Evolutionary conservation across 1,284 basidiomycete species (phyloP), one percentile per base, ranked within the genome.

Genomic region (Singerocomus rubriflavus): DNA sequence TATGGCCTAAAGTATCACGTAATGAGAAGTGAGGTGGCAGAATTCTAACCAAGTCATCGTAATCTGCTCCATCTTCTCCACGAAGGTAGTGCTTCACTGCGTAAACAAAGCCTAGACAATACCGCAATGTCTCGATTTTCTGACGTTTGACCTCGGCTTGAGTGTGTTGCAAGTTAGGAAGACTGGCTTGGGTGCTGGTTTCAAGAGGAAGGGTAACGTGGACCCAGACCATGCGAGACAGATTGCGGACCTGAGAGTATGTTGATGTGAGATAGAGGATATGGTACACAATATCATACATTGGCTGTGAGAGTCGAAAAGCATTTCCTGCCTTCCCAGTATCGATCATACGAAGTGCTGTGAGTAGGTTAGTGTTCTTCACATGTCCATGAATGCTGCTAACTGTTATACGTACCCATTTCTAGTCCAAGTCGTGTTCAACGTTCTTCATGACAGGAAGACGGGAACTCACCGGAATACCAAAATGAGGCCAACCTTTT

Each of bases 271-370:
- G 40, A 44, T 14, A 29, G 44, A 29, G 35, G 29, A 38, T 21
- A 13, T 30, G 5, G n/a, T 69, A 69, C 4, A 63, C 44, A 44
- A 75, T 60, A 55, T 55, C 80, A 65, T 54, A 82, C 78, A 56
- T 82, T 81, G 26, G 85, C 76, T 12, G 76, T 79, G 56, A 91
- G 64, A 6, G 77, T 63, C 0, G 80, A 79, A 68, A 93, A 95
- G 48, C 86, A 81, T 68, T 91, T 94, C 54, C 92, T 79, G 37
- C 92, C 93, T 72, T 94, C 88, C 76, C 84, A 88, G 63, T 82
- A 89, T 37, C 87, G 82, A 60, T 91, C 88, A 58, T 91, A 90
- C 10, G 85, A 90, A 25, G 85, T 86, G 16, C 86, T 89, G 31
- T 40, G n/a, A 17, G 33, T 29, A 33, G 7, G 14, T 61, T 27